Evolutionary conservation across 805 yeast species (phyloP), one percentile per base, ranked within the genome.

Genomic region (Spathaspora hagerdaliae): DNA sequence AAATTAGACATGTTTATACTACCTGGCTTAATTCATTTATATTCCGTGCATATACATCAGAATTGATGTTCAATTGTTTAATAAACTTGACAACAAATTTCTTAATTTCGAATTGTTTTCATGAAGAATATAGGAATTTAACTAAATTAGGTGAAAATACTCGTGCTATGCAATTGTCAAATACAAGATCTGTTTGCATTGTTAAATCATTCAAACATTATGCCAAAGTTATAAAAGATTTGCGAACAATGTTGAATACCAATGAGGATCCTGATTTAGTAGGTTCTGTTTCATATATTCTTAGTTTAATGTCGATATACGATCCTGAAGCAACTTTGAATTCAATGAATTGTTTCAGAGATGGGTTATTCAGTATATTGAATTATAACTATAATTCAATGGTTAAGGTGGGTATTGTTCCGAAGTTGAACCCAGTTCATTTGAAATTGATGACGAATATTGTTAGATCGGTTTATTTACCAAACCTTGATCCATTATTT

Each of bases 251-350:
- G 9, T 56, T 70, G 44, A 65, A 66, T 46, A 49, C 44, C 27
- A 60, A 63, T 51, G 44, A 49, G 15, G 59, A 61, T 44, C 66
- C 69, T 2, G 65, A 61, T 36, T 46, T 60, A 31, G 63, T 68
- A 31, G 61, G 73, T 0, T 57, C 62, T 7, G 64, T 64, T 13
- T 65, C 72, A 14, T 70, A 69, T 49, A 60, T 70, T 33, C 54
- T 70, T 38, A 59, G 67, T 42, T 52, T 69, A 40, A 69, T 69
- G 73, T 60, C 73, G 12, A 65, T 70, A 33, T 70, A 70, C 50
- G 74, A 70, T 44, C 75, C 74, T 1, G 73, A 67, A 47, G 74
- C 73, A 10, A 67, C 72, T 1, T 47, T 60, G 12, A 52, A 60
- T 48, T 65, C 72, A 26, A 59, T 64, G 29, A 57, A 57, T 31